Base-by-base conservation (phyloP, 2,329 filamentous ascomycete species). In the Grosmannia huntii region DNA sequence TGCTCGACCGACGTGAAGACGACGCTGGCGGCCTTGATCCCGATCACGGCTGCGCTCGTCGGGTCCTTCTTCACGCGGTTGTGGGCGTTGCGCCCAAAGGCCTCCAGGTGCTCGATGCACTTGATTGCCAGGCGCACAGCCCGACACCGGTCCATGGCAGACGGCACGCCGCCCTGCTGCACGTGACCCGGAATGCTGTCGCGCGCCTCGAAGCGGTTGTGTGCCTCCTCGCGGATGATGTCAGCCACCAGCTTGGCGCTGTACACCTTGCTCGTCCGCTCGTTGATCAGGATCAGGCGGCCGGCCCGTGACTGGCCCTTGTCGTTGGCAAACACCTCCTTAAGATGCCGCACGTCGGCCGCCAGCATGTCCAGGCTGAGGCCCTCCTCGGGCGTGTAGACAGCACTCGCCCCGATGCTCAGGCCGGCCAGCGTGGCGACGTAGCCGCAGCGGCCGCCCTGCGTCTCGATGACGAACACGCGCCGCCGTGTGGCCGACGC, bases 391-490 rank as follows among this genome's bases (percentile, higher is more conserved):
- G 94, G 94, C 5, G 92, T 97, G 73, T 99, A 99, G 14, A 97
- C 91, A 1, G 92, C 91, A 16, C 88, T 80, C 10, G 94, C 94
- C 58, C 94, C 94, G 19, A 97, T 90, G n/a, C 86, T 84, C 16
- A 99, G 82, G 55, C 92, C 94, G 16, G 88, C 90, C 58, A 96
- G 81, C 0, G 90, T 95, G 31, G 92, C 92, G 60, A 97, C 83
- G 72, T 97, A 99, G 23, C 94, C 94, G 5, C 89, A 96, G 59
- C 89, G 85, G 41, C 94, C 94, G 66, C 94, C 94, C 74, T 99
- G 94, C 0, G 94, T 97, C 75, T 99, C 94, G 57, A 99, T 92
- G 57, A 99, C 91, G 72, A 99, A 99, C 57, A 97, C 92, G 61
- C 94, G 85, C 51, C 94, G 86, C 60, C 94, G 86, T 1, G 90